Conservation (phyloP, 73 alveolate species). For the Symbiodinium pilosum region DNA sequence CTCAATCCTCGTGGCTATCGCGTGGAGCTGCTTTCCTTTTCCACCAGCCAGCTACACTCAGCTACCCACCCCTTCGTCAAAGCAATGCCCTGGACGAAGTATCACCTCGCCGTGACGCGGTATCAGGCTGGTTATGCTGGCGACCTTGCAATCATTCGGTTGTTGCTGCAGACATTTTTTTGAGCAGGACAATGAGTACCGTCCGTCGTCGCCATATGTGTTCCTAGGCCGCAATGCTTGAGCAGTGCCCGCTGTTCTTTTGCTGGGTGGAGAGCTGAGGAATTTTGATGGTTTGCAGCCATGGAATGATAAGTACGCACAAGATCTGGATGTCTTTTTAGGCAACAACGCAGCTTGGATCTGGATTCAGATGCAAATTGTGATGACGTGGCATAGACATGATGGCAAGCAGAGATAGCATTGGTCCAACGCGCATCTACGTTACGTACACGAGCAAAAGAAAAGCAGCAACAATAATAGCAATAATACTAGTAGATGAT, state of each 20-base stretch:
- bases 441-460: no score
- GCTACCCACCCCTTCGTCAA: conserved; percentile 67
- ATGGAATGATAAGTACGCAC: conserved; percentile 43
- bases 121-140: no score
- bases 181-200: conserved; percentile 77
- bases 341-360: conserved; percentile 41
- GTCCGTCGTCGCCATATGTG: conserved; percentile 87
- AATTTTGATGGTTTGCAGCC: conserved; percentile 75
- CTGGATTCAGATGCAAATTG: no score
- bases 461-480: no score
- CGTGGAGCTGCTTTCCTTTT: conserved; percentile 47
- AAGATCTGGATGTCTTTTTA: conserved; percentile 61
- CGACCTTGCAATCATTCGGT: no score
- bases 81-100: conserved; percentile 89
- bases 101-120: conserved; percentile 76
- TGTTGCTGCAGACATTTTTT: no score
- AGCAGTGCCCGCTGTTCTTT: background rate
- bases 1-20: conserved; percentile 74
- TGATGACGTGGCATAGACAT: no score
- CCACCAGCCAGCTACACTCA: conserved; percentile 70
- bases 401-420: no score
- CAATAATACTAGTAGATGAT: no score
- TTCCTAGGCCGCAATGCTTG: background rate
- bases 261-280: background rate
- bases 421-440: no score